These are phyloP conservation scores for Blastobotrys attinorum DNA, from an alignment of 805 yeast genomes.

Conservation along the genomic window DNA sequence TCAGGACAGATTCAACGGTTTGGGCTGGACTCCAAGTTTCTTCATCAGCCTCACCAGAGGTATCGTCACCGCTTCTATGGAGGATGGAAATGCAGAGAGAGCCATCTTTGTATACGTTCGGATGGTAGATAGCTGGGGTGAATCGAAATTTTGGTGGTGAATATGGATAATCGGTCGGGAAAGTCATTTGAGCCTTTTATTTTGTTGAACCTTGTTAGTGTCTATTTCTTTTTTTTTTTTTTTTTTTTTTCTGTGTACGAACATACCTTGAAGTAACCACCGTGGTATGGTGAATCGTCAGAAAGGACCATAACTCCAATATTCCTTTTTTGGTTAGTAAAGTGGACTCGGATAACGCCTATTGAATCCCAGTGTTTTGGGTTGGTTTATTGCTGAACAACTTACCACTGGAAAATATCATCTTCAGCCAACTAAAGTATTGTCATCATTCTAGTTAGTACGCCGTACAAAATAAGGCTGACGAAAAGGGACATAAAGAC, in stretches of 20 bases:
- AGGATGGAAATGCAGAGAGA: constrained; percentile 85
- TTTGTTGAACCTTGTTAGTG: neutral
- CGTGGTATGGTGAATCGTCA: constrained; percentile 84
- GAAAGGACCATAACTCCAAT: constrained; percentile 88
- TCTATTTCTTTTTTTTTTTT: too few species aligned
- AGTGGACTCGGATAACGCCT: too few species aligned
- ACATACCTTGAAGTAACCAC: constrained; percentile 71
- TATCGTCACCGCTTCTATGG: constrained; percentile 86
- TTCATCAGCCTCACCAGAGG: constrained; percentile 83
- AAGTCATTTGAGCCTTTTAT: constrained; percentile 84
- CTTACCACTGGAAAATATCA: constrained; percentile 46
- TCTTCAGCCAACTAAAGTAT: constrained; percentile 50
- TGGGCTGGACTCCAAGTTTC: constrained; percentile 79
- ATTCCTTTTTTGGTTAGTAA: constrained; percentile 44
- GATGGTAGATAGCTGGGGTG: constrained; percentile 90
- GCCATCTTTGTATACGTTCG: constrained; percentile 92
- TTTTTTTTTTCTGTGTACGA: too few species aligned
- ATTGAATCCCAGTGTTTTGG: too few species aligned
- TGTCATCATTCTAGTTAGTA: too few species aligned
- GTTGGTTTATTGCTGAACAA: neutral
- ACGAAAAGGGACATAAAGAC: too few species aligned
- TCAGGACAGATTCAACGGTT: constrained; percentile 83
- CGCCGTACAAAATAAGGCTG: neutral
- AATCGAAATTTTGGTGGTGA: constrained; percentile 89
- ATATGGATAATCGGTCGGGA: constrained; percentile 86